phyloP scores from a whole-genome alignment of 768 basidiomycete genomes.

The Leccinum ochraceum region DNA sequence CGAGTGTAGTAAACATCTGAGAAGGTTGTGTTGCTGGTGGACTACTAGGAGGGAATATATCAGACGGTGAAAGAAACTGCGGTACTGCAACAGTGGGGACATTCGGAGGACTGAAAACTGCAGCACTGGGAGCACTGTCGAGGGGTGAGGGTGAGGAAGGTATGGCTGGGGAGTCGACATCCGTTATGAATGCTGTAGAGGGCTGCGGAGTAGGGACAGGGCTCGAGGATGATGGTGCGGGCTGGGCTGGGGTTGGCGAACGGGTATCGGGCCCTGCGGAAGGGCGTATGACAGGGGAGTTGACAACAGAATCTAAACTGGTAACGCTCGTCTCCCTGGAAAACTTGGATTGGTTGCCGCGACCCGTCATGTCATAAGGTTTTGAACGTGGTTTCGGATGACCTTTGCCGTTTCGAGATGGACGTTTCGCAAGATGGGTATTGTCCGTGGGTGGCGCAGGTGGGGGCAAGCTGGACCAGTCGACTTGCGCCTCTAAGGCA shows the following conservation, averaged over 20 bases:
- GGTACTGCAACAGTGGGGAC: slow-evolving; percentile 16
- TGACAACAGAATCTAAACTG: slow-evolving; percentile 50
- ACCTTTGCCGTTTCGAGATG: slow-evolving; percentile 44
- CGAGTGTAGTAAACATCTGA: slow-evolving; percentile 19
- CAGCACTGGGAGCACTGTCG: slow-evolving; percentile 2
- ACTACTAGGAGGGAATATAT: slow-evolving; percentile 22
- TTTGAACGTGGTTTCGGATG: slow-evolving; percentile 61
- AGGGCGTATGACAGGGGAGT: slow-evolving; percentile 40
- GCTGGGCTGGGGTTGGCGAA: slow-evolving; percentile 32
- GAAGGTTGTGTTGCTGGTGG: slow-evolving; percentile 19
- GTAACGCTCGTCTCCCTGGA: slow-evolving; percentile 58
- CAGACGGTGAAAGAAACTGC: slow-evolving; percentile 20
- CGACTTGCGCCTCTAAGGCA: slow-evolving; percentile 42
- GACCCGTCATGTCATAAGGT: slow-evolving; percentile 56
- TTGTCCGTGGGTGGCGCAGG: slow-evolving; percentile 29
- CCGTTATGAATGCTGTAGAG: slow-evolving; percentile 1
- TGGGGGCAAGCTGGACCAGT: slow-evolving; percentile 48
- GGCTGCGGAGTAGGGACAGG: slow-evolving; percentile 15
- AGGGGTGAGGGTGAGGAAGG: slow-evolving; percentile 12
- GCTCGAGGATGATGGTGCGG: slow-evolving; percentile 17
- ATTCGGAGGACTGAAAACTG: slow-evolving; percentile 20
- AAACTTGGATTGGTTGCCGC: slow-evolving; percentile 41
- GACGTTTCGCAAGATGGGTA: slow-evolving; percentile 50
- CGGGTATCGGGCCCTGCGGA: slow-evolving; percentile 37
- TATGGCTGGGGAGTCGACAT: slow-evolving; percentile 7